Base-by-base conservation (phyloP, 176 grass and related monocot genomes). In the Puccinellia tenuiflora region DNA sequence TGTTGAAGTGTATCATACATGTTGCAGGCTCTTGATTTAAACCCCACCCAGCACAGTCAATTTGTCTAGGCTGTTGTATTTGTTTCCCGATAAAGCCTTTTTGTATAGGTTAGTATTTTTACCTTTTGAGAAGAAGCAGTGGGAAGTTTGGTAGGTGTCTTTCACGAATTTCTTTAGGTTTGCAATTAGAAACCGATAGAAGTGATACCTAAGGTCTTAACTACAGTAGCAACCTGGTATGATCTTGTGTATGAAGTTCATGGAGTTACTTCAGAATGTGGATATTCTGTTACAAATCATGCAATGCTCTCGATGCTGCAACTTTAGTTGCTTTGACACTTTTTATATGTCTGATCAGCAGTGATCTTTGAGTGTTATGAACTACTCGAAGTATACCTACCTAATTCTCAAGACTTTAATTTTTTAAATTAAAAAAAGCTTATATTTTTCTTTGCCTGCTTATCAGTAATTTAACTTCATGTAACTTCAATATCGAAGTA, bases 401-500 rank as follows among this genome's bases (percentile, higher is more conserved):
- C 12, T 84, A 15, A 14, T n/a, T 72, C 21, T 80, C 39, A 70
- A 28, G 13, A 67, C 62, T 18, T 85, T 48, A 43, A 78, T 60
- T 25, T 61, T 13, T 31, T 12, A 13, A n/a, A 29, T 73, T 73
- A 6, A 73, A 48, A 72, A 31, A 28, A 16, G 40, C 21, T 33
- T 73, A 52, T 46, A 43, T 37, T 43, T 17, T 37, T 24, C 28
- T 61, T 73, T 35, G 21, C 78, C 20, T 5, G 57, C 38, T 81
- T 39, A 80, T 76, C 13, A 68, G 30, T 68, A 2, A 31, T 79
- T 33, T 61, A 21, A 71, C 52, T 82, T 65, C 26, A 52, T 22
- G 34, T 81, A 89, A 73, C 31, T 76, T 84, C 9, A 28, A 5
- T 85, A 68, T 79, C 1, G 3, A 82, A 64, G n/a, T 74, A 83